Evolutionary conservation across 2,329 filamentous ascomycete genomes (phyloP), one percentile per base, ranked within the genome.

Genomic region (Scedosporium apiospermum): DNA sequence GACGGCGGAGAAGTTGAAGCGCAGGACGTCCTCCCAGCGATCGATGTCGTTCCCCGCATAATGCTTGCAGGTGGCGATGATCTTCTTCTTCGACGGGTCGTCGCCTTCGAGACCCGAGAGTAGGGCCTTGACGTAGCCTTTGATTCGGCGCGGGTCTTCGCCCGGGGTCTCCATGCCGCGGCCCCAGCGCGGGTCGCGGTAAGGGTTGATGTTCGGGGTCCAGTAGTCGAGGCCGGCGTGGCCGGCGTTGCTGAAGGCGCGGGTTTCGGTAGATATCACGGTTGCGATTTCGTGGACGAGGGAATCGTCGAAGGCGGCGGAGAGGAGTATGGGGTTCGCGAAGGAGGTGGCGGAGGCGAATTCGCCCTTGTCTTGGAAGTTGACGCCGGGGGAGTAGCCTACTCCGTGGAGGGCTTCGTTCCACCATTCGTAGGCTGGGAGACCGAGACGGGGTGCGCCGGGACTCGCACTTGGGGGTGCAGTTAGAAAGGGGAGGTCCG

Each of bases 181-280:
- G 1, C 85, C 85, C 85, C 84, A 86, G 27, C 86, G 75, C 0
- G 85, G 85, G 67, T 87, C 84, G 44, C 80, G 80, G 73, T 83
- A 88, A 0, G 82, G 79, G 67, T 88, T 88, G 70, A 89, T 85
- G 67, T 88, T 88, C 0, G 87, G 87, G 0, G 87, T 86, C 81
- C 84, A 88, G 68, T 78, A 86, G 69, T 87, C 79, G 14, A 85
- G 69, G 0, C 82, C 82, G 2, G 79, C 80, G 12, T 78, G 74
- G 3, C 81, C 82, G 6, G 71, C 78, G 66, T 89, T 89, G 68
- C 77, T 85, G 69, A 88, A 89, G 0, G 87, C 86, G 46, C 87
- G 77, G 0, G 83, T 84, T 69, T 90, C 86, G 0, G 81, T 88
- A 44, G 74, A 73, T 12, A 86, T 78, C 5, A 84, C 78, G 1